Percentiles rank a stretch among this genome's conserved stretches.
Conservation (phyloP, 352 stramenopile species). For the Phytophthora podocarpi region DNA sequence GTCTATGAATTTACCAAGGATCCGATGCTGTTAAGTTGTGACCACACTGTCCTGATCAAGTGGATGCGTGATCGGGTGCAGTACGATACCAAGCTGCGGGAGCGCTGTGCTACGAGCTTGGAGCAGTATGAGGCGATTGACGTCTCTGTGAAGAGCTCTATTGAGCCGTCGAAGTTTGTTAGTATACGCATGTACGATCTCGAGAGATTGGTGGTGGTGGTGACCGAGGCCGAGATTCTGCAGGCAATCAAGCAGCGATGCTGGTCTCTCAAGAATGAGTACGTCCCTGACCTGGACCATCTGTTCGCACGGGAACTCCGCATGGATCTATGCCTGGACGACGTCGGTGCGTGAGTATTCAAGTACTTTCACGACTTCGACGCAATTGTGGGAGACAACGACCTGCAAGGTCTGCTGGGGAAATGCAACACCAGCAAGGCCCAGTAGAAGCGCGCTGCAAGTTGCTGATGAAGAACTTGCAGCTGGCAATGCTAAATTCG, state of each 20-base stretch:
- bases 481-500: too few relatives aligned
- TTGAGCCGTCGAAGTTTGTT: slow-evolving; percentile 15
- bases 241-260: slow-evolving; percentile 8
- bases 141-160: slow-evolving; percentile 13
- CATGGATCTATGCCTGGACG: slow-evolving; percentile 18
- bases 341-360: slow-evolving; percentile 16
- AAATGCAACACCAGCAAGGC: too few relatives aligned
- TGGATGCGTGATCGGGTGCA: slow-evolving; percentile 20
- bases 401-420: slow-evolving; percentile 6
- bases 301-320: slow-evolving; percentile 16
- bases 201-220: slow-evolving; percentile 2
- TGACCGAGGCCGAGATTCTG: slow-evolving; percentile 19
- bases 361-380: slow-evolving; percentile 25
- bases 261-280: slow-evolving; percentile 20
- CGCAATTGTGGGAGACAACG: slow-evolving; percentile 15
- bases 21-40: slow-evolving; percentile 10
- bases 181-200: too few relatives aligned
- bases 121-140: too few relatives aligned
- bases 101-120: too few relatives aligned
- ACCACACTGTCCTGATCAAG: slow-evolving; percentile 15
- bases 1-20: slow-evolving; percentile 22
- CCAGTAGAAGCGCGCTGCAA: too few relatives aligned
- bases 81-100: slow-evolving; percentile 18
- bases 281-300: slow-evolving; percentile 14
- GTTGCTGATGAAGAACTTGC: too few relatives aligned